Evolutionary conservation across 2,329 filamentous ascomycete species (phyloP).

Genomic region (Capronia coronata): DNA sequence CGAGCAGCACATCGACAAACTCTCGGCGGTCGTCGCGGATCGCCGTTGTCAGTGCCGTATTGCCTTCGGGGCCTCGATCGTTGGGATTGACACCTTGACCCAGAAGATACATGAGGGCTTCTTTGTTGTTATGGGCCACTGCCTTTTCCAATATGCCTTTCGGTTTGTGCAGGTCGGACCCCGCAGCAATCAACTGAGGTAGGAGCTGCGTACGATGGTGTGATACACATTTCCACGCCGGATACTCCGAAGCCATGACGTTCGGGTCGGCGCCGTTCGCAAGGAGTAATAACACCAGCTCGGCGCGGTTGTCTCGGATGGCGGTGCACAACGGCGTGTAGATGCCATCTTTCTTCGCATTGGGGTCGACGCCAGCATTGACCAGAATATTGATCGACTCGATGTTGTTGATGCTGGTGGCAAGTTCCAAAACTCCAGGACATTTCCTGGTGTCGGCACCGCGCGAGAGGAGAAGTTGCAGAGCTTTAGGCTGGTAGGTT

Average conservation of each 20-base stretch:
- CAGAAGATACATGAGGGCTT: slow-evolving; percentile 55
- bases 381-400: slow-evolving; percentile 55
- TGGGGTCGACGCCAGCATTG: slow-evolving; percentile 54
- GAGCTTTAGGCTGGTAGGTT: slow-evolving; percentile 52
- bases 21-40: slow-evolving; percentile 56
- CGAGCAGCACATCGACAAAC: slow-evolving; percentile 54
- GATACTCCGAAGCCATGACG: slow-evolving; percentile 56
- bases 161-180: slow-evolving; percentile 53
- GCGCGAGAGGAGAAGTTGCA: slow-evolving; percentile 53
- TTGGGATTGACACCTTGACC: slow-evolving; percentile 56
- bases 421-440: slow-evolving; percentile 59
- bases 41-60: slow-evolving; percentile 60
- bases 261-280: slow-evolving; percentile 49
- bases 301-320: slow-evolving; percentile 58
- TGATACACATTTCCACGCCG: slow-evolving; percentile 62
- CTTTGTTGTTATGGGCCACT: slow-evolving; percentile 55
- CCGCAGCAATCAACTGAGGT: slow-evolving; percentile 53
- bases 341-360: slow-evolving; percentile 57
- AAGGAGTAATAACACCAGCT: slow-evolving; percentile 57
- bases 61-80: slow-evolving; percentile 51
- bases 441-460: slow-evolving; percentile 56
- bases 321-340: slow-evolving; percentile 63
- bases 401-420: slow-evolving; percentile 57
- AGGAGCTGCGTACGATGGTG: slow-evolving; percentile 58
- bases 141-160: slow-evolving; percentile 62